phyloP scores from a whole-genome alignment of 805 yeast species.

The Cyberlindnera sargentensis region DNA sequence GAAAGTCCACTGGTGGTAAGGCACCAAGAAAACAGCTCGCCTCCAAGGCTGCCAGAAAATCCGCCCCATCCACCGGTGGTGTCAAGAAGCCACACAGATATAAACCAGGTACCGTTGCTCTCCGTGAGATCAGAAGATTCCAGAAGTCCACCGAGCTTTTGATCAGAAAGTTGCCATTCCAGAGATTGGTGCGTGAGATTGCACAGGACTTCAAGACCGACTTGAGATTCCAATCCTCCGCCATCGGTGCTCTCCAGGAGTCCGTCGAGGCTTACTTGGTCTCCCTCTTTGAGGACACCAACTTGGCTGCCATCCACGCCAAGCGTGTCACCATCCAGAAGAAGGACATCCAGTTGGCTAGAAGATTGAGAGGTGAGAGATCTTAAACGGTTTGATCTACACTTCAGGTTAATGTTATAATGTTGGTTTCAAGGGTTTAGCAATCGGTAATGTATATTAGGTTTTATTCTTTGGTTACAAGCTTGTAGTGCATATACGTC shows the following conservation, averaged over 20 bases:
- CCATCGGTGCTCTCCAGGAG: slow-evolving; percentile 95
- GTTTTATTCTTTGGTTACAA: slow-evolving; percentile 12
- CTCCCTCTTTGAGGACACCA: slow-evolving; percentile 92
- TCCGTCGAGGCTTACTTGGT: slow-evolving; percentile 97
- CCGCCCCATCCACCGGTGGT: slow-evolving; percentile 88
- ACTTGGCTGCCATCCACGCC: slow-evolving; percentile 88
- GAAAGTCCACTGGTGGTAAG: slow-evolving; percentile 92
- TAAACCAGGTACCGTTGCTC: slow-evolving; percentile 94
- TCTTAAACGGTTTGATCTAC: slow-evolving; percentile 37
- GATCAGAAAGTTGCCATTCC: slow-evolving; percentile 94
- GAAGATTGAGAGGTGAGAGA: slow-evolving; percentile 97
- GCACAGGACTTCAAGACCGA: slow-evolving; percentile 91
- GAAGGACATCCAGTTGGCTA: slow-evolving; percentile 96
- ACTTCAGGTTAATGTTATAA: slow-evolving; percentile 7
- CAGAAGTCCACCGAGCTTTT: slow-evolving; percentile 91
- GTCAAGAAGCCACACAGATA: slow-evolving; percentile 92
- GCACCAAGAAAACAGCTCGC: slow-evolving; percentile 92
- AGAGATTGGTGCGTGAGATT: slow-evolving; percentile 90
- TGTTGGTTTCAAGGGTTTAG: slow-evolving; percentile 10
- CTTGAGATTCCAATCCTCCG: slow-evolving; percentile 93
- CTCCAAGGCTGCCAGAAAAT: slow-evolving; percentile 86
- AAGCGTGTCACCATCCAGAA: slow-evolving; percentile 98
- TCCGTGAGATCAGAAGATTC: slow-evolving; percentile 94
- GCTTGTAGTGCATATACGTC: slow-evolving; percentile 10
- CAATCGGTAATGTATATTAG: slow-evolving; percentile 17